These are phyloP conservation scores for Cutaneotrichosporon cyanovorans DNA, from an alignment of 1,284 basidiomycete species.

Conservation along the genomic window DNA sequence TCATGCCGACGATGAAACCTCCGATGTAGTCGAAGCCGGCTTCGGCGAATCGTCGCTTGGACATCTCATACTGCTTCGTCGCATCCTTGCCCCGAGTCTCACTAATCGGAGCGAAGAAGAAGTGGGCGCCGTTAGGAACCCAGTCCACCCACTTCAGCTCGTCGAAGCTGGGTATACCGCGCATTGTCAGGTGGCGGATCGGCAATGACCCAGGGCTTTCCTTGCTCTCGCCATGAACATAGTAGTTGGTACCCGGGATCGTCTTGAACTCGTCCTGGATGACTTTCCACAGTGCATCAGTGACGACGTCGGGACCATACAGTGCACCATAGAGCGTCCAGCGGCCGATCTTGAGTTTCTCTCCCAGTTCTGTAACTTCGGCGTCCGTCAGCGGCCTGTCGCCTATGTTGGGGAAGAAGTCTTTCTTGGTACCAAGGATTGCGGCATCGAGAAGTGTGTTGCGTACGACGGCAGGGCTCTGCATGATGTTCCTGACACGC, in stretches of 20 bases:
- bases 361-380: slow-evolving; percentile 4
- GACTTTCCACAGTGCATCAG: slow-evolving; percentile 4
- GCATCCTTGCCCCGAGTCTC: slow-evolving; percentile 5
- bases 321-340: slow-evolving; percentile 9
- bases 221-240: slow-evolving; percentile 7
- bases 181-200: slow-evolving; percentile 5
- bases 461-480: slow-evolving; percentile 6
- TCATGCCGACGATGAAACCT: slow-evolving; percentile 10
- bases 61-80: slow-evolving; percentile 4
- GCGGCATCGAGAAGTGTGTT: slow-evolving; percentile 4
- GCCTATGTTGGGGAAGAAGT: not conserved
- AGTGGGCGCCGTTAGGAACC: slow-evolving; percentile 10
- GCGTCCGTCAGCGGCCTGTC: not conserved
- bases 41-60: slow-evolving; percentile 4
- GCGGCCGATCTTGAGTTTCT: slow-evolving; percentile 1
- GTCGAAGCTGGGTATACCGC: slow-evolving; percentile 7
- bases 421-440: not conserved
- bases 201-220: not conserved
- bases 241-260: slow-evolving; percentile 6
- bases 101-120: slow-evolving; percentile 10
- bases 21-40: slow-evolving; percentile 8
- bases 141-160: slow-evolving; percentile 11
- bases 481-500: slow-evolving; percentile 8
- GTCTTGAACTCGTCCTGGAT: slow-evolving; percentile 2
- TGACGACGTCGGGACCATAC: slow-evolving; percentile 6